A percentile compares a stretch with the other conserved stretches of the same genome.
phyloP scores from a whole-genome alignment of 345 rosid species.

The Balakata baccata region DNA sequence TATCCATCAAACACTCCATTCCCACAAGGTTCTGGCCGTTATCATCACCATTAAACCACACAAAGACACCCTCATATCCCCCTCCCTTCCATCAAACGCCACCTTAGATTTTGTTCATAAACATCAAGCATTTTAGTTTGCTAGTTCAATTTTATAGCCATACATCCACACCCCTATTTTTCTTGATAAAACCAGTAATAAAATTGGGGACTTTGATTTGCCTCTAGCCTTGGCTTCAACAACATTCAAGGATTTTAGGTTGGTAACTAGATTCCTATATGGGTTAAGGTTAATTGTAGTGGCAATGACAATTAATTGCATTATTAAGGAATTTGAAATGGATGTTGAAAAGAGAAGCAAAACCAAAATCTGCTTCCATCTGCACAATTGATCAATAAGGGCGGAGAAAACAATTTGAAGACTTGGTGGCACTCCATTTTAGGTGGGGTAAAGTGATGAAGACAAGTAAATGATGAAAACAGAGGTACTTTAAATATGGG shows the following conservation, averaged over 20 bases:
- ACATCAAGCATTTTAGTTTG: constrained; percentile 20
- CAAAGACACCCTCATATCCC: too few relatives aligned
- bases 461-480: too few relatives aligned
- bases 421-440: too few relatives aligned
- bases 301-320: not conserved
- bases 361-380: constrained; percentile 19
- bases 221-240: constrained; percentile 10
- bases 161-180: constrained; percentile 9
- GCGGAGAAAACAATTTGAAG: too few relatives aligned
- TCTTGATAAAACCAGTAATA: constrained; percentile 16
- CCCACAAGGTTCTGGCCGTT: too few relatives aligned
- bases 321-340: constrained; percentile 36
- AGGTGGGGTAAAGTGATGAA: too few relatives aligned
- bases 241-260: constrained; percentile 38
- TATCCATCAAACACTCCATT: too few relatives aligned
- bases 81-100: too few relatives aligned
- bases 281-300: not conserved
- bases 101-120: too few relatives aligned
- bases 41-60: too few relatives aligned
- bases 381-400: constrained; percentile 23
- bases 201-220: constrained; percentile 18
- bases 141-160: constrained; percentile 14
- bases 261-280: not conserved
- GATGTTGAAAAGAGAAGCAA: constrained; percentile 38
- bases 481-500: too few relatives aligned